Conservation (phyloP, 495 filamentous ascomycete genomes). For the Jackrogersella multiformis region DNA sequence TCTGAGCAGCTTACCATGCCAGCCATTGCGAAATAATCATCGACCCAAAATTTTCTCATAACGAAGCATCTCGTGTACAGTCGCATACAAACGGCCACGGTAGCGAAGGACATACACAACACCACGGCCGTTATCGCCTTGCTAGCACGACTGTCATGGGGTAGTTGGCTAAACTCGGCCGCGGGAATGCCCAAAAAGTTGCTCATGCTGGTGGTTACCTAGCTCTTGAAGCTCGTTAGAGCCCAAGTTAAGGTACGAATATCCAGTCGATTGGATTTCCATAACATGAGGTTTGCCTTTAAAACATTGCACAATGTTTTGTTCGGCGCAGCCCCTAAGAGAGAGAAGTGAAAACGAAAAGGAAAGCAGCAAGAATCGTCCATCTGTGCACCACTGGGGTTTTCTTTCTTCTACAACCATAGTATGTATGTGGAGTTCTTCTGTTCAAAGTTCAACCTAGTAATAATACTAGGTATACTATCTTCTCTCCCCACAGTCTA, state of each 20-base stretch:
- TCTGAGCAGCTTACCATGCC: conserved; percentile 28
- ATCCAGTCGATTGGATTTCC: conserved; percentile 18
- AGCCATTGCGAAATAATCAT: conserved; percentile 33
- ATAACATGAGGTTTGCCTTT: conserved; percentile 21
- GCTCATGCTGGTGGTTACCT: conserved; percentile 3
- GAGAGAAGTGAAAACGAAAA: conserved; percentile 11
- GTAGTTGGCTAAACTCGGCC: conserved; percentile 1
- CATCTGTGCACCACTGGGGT: not conserved
- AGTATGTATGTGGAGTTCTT: conserved; percentile 20
- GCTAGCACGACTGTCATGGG: conserved; percentile 30
- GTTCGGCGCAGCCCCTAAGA: not conserved
- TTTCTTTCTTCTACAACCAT: conserved; percentile 14
- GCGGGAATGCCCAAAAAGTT: not conserved
- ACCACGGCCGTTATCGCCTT: conserved; percentile 29
- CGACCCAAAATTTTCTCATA: conserved; percentile 23
- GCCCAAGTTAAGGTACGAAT: conserved; percentile 15
- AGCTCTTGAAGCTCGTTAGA: conserved; percentile 2
- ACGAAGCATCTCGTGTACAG: conserved; percentile 38
- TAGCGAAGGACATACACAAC: conserved; percentile 28
- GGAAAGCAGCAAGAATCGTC: not conserved
- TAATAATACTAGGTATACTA: not conserved
- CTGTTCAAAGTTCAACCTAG: conserved; percentile 7
- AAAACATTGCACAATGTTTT: conserved; percentile 11
- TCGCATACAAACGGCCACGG: conserved; percentile 27
- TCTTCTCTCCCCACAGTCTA: conserved; percentile 16